A percentile compares a stretch with the other conserved stretches of the same genome.
These are phyloP conservation scores for Anethum foeniculum DNA, from an alignment of 140 eudicot species.

Conservation along the genomic window DNA sequence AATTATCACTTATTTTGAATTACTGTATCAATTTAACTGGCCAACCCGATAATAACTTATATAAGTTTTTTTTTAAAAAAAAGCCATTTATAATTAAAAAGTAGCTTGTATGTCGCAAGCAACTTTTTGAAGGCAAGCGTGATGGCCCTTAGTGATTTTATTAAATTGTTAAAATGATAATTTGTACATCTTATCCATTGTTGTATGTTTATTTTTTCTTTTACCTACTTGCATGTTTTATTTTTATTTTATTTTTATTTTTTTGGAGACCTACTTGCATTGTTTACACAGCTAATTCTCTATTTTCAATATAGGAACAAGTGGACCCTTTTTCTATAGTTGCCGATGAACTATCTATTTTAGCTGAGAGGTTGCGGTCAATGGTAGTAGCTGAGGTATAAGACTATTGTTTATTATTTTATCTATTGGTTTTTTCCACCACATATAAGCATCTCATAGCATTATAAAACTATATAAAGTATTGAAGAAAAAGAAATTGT, in stretches of 20 bases:
- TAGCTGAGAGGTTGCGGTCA: conserved; percentile 65
- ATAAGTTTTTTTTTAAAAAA: no score
- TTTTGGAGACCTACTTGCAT: not conserved
- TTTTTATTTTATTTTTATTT: not conserved
- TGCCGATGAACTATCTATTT: conserved; percentile 76
- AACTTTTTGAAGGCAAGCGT: not conserved
- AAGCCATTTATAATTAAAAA: not conserved
- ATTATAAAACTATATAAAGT: not conserved
- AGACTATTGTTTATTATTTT: not conserved
- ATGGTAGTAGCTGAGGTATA: conserved; percentile 90
- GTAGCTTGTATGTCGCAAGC: not conserved
- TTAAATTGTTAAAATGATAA: not conserved
- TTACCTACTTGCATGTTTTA: not conserved
- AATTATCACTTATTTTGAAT: no score
- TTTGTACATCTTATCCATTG: not conserved
- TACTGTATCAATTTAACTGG: not conserved
- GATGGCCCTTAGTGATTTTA: not conserved
- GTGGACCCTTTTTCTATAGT: conserved; percentile 90
- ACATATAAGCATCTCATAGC: not conserved
- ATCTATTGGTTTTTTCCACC: not conserved
- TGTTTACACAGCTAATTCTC: not conserved
- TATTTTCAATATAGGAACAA: conserved; percentile 45
- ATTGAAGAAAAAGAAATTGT: not conserved
- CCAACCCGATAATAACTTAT: not conserved
- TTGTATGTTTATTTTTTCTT: not conserved